Evolutionary conservation across 768 basidiomycete genomes (phyloP), one percentile per base, ranked within the genome.

Genomic region (Candolleomyces aberdarensis): DNA sequence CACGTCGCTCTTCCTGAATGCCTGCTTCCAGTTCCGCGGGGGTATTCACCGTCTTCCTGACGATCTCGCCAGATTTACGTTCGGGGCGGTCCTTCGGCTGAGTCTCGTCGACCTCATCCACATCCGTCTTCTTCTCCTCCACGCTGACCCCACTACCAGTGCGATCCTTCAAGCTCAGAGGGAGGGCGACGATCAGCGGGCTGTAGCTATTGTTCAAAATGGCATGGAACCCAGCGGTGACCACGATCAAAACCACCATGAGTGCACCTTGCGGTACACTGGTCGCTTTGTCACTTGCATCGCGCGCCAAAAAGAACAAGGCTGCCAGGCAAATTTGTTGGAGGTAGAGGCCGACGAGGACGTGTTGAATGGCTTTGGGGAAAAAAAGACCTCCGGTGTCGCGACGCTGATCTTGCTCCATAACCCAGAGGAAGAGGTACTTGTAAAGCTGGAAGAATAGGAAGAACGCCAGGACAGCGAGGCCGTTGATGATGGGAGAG

Each of bases 381-480:
- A 94, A 98, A 80, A 97, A 98, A 53, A 92, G 71, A 0, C 97
- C 97, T 41, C 96, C 96, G 0, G 94, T 96, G 58, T 97, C 95
- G 54, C 77, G 77, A 4, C 81, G 74, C 0, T 81, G 70, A 3
- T 87, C 83, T 70, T 94, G 88, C 58, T 91, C 86, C 67, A 85
- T 84, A 62, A 84, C 86, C 79, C 85, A 94, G 57, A 92, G 78
- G 82, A 92, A 94, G 32, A 92, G 83, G 66, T 94, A 94, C 73
- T 92, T 93, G 83, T 91, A 94, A 40, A 93, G 74, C 62, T 86
- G 76, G 73, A 90, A 96, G 75, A 94, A 91, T 48, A 88, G 72
- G 72, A 91, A 87, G 80, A 98, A 97, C 1, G 92, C 86, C 31
- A 81, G 78, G 64, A 85, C 85, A 2, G 92, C 87, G 50, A 98